Evolutionary conservation across 179 eudicot species (phyloP).

Genomic region (Silene coronaria): DNA sequence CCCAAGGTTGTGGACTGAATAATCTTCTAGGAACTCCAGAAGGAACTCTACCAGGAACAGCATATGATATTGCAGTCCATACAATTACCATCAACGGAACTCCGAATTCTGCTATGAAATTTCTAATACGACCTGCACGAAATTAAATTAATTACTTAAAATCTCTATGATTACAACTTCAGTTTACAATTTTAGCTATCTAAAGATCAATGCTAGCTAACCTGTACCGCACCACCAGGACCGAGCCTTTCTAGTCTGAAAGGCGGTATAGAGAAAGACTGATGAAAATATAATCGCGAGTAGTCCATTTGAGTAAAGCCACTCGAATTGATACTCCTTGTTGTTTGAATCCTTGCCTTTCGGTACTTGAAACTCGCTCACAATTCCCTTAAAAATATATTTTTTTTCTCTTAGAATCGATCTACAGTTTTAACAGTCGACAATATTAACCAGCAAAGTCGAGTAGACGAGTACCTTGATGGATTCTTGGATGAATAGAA

Average conservation of each 20-base stretch:
- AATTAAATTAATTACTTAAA: not conserved
- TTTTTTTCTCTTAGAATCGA: not conserved
- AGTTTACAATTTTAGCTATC: not conserved
- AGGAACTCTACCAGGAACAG: constrained; percentile 42
- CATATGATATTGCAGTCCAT: constrained; percentile 48
- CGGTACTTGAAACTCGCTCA: constrained; percentile 39
- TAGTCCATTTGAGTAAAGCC: constrained; percentile 46
- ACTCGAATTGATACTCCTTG: constrained; percentile 29
- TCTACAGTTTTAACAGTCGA: too few species aligned
- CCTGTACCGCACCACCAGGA: constrained; percentile 47
- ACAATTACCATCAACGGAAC: constrained; percentile 42
- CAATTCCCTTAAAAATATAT: constrained; percentile 29
- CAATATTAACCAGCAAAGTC: too few species aligned
- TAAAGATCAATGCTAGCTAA: constrained; percentile 11
- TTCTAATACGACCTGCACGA: constrained; percentile 24
- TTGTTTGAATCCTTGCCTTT: constrained; percentile 25
- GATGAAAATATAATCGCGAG: constrained; percentile 37
- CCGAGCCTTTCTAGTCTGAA: constrained; percentile 35
- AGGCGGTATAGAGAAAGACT: constrained; percentile 36
- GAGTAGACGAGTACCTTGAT: constrained; percentile 19
- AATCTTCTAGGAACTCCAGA: constrained; percentile 66
- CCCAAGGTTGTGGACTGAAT: constrained; percentile 64
- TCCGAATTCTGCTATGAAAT: constrained; percentile 33
- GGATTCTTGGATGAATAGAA: constrained; percentile 38
- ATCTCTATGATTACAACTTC: not conserved